Base-by-base conservation (phyloP, 2,329 filamentous ascomycete genomes). In the Apiospora kogelbergensis region DNA sequence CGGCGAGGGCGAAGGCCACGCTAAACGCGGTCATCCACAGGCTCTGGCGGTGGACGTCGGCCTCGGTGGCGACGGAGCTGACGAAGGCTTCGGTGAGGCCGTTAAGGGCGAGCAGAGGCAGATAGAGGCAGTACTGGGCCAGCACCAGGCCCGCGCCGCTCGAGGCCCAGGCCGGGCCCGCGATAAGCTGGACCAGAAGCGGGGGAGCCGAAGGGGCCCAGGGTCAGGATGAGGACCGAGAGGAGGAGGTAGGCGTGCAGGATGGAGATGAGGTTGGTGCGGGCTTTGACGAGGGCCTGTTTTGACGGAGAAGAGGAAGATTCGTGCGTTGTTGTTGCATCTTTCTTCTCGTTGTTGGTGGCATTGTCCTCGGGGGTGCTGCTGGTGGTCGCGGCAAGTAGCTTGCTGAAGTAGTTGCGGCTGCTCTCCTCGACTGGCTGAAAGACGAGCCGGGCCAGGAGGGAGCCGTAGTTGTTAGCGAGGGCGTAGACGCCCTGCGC, bases 371-470 rank as follows among this genome's bases (percentile, higher is more conserved):
- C n/a, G n/a, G n/a, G n/a, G n/a, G n/a, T n/a, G 5, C n/a, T 60
- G 41, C 40, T 63, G 66, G n/a, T 11, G 65, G 77, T 65, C 22
- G 74, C 70, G 71, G 85, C 80, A 26, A 98, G 89, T 0, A 97
- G 84, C 42, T 92, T 92, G 67, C 94, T 95, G 70, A 98, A 98
- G 77, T 97, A 90, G 76, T 91, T 94, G 46, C 97, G 91, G 72
- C 92, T 95, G 78, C 92, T 95, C 80, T 99, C 97, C 80, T 99
- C 96, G 70, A 99, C 89, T 9, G 96, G 97, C 76, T 98, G 96
- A 78, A 99, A 95, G 66, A 99, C 83, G 72, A 98, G 89, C 3
- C 96, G 89, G 0, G 96, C 96, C 37, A 97, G 83, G 0, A 99
- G 87, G 2, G 95, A 93, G 26, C 96, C 96, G 78, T 96, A 99